Evolutionary conservation across 306 rosid genomes (phyloP).

Genomic region (Lupinus albus): DNA sequence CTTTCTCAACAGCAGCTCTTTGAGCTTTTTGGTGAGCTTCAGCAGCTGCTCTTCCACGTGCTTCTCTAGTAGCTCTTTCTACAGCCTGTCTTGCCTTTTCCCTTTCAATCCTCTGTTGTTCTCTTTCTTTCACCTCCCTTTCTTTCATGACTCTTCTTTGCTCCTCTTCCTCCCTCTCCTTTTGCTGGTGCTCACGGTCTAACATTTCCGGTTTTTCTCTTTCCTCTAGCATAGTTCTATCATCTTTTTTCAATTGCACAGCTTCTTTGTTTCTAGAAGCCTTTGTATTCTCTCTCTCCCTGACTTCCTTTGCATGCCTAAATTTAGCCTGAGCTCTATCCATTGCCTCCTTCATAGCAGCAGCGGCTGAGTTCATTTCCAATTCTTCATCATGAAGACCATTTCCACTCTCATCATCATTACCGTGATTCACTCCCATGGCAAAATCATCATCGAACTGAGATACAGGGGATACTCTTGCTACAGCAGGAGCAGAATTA

Average conservation of each 20-base stretch:
- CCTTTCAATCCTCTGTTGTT: constrained; percentile 67
- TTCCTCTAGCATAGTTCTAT: constrained; percentile 54
- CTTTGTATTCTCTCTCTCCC: constrained; percentile 85
- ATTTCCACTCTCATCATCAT: constrained; percentile 60
- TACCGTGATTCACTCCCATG: constrained; percentile 56
- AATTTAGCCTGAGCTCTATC: constrained; percentile 95
- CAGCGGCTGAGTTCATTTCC: constrained; percentile 94
- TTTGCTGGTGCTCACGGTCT: constrained; percentile 66
- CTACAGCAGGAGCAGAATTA: constrained; percentile 57
- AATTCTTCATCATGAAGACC: constrained; percentile 72
- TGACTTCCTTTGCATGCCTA: constrained; percentile 83
- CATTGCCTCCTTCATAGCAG: constrained; percentile 98
- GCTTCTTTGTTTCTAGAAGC: constrained; percentile 72
- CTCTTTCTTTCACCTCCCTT: constrained; percentile 84
- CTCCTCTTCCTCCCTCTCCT: constrained; percentile 74
- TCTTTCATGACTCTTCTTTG: constrained; percentile 61
- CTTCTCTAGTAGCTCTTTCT: constrained; percentile 98
- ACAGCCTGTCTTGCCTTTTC: constrained; percentile 89
- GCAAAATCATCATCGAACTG: constrained; percentile 79
- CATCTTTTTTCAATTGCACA: constrained; percentile 71
- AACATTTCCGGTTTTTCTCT: constrained; percentile 63
- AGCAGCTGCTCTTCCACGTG: constrained; percentile 90
- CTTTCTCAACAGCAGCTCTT: constrained; percentile 84
- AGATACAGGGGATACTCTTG: constrained; percentile 51
- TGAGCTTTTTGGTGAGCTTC: constrained; percentile 88